These are phyloP conservation scores for Hanseniaspora vineae DNA, from an alignment of 805 yeast species.

Conservation along the genomic window DNA sequence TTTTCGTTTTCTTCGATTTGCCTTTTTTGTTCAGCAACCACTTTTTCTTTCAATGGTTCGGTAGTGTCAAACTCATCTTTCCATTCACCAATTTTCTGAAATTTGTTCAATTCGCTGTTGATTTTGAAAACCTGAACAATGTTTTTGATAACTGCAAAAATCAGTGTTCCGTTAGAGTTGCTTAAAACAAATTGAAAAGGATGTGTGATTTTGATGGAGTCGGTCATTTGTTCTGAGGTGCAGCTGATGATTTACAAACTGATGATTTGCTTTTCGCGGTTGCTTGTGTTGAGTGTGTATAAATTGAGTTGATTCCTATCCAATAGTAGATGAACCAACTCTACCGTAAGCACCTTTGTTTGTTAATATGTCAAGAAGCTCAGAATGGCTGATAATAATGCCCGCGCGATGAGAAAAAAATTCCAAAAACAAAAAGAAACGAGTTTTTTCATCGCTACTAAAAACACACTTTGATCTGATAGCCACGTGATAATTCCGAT, in stretches of 20 bases:
- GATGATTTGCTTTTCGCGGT: too few species aligned
- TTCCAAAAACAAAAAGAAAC: neutral
- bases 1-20: constrained; percentile 16
- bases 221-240: too few species aligned
- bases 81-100: constrained; percentile 43
- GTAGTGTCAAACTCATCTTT: constrained; percentile 41
- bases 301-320: too few species aligned
- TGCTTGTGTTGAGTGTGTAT: too few species aligned
- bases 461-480: too few species aligned
- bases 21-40: constrained; percentile 27
- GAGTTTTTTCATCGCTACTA: too few species aligned
- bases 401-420: neutral
- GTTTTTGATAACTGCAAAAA: constrained; percentile 49
- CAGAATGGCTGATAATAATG: too few species aligned
- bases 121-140: constrained; percentile 39
- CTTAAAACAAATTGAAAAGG: constrained; percentile 51
- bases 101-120: constrained; percentile 21
- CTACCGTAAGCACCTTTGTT: too few species aligned
- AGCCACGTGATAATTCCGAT: too few species aligned
- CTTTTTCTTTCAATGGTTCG: constrained; percentile 34
- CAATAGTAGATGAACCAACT: too few species aligned
- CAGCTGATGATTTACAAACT: too few species aligned
- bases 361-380: too few species aligned
- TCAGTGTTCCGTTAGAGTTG: constrained; percentile 30
- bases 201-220: constrained; percentile 29